These are phyloP conservation scores for Linnemannia exigua DNA, from an alignment of 192 early-diverging fungal genomes.

Conservation along the genomic window DNA sequence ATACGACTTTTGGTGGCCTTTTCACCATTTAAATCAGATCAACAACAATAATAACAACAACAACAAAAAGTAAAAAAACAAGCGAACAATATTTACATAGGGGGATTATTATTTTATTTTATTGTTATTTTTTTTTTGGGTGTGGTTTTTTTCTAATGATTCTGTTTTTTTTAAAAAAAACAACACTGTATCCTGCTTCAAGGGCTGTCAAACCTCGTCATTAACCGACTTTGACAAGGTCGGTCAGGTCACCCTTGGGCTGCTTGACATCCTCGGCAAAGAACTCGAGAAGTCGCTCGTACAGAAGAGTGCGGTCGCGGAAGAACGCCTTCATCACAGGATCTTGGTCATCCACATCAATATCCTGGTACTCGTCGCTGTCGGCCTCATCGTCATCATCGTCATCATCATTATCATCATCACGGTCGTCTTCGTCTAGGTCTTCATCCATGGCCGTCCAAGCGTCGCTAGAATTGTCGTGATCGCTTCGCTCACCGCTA, in stretches of 20 bases:
- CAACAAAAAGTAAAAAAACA: background rate
- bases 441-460: slow-evolving; percentile 6
- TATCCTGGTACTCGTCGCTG: slow-evolving; percentile 10
- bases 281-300: slow-evolving; percentile 77
- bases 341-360: slow-evolving; percentile 8
- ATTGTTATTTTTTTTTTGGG: slow-evolving; percentile 1
- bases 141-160: slow-evolving; percentile 2
- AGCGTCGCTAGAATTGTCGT: background rate
- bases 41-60: background rate
- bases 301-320: slow-evolving; percentile 71
- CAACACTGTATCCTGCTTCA: too few relatives aligned
- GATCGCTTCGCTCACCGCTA: background rate
- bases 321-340: slow-evolving; percentile 25
- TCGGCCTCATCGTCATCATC: slow-evolving; percentile 18
- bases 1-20: background rate
- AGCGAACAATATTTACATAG: background rate
- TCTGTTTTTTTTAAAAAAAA: too few relatives aligned
- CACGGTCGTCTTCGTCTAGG: background rate
- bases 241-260: slow-evolving; percentile 79
- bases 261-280: slow-evolving; percentile 85
- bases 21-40: background rate
- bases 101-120: background rate
- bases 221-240: slow-evolving; percentile 70
- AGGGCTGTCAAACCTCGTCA: too few relatives aligned
- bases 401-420: background rate